Evolutionary conservation across 306 rosid genomes (phyloP), one percentile per base, ranked within the genome.

Genomic region (Fagus sylvatica): DNA sequence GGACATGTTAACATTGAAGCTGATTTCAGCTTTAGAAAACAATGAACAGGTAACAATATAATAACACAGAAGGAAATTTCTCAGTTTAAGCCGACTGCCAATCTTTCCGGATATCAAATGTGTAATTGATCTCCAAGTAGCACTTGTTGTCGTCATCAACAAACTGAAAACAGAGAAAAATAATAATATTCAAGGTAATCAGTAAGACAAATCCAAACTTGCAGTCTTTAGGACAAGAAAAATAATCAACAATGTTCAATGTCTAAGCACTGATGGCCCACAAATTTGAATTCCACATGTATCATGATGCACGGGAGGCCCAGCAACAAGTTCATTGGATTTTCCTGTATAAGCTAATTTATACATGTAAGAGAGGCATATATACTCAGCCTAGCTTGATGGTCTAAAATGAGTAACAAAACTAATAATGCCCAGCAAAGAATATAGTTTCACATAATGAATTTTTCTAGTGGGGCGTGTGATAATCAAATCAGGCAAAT

Each of bases 41-140:
- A 84, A 73, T 69, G 83, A 78, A 73, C 79, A 70, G 72, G 78
- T 70, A 61, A 71, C 48, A 78, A 74, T 78, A 36, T 62, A 69
- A 19, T 2, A 30, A 64, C 74, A 59, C 59, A 69, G 60, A 53
- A 53, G 62, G 72, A 78, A 55, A 74, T 13, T n/a, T 72, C 33
- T 80, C 71, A 37, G 43, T 76, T 83, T 54, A 81, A 48, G 74
- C 51, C 51, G 81, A 80, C 55, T 74, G 91, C 97, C 98, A 93
- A 4, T 93, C 96, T 82, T 84, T 93, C 75, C 86, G 76, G 80
- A 93, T 93, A 57, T 93, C 96, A 71, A 93, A 91, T 56, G 87
- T 85, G 87, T 93, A 93, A 83, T 91, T 91, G 84, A 93, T 91
- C 90, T 91, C 97, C 92, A 91, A 87, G 88, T 90, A 84, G 90